Base-by-base conservation (phyloP, 495 filamentous ascomycete species). In the Penicillium bialowiezense region DNA sequence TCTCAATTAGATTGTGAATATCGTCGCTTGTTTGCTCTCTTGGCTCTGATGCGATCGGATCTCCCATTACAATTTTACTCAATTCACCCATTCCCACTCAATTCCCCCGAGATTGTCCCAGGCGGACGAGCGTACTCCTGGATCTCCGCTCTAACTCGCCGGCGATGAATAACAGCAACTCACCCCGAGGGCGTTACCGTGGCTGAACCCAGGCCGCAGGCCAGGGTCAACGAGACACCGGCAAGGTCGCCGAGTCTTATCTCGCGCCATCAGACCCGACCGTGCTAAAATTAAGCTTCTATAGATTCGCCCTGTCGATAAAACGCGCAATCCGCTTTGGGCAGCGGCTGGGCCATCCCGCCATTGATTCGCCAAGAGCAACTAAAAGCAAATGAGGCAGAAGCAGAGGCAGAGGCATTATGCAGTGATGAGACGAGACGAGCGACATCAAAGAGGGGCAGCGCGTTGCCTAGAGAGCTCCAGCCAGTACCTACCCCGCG, bases 131-230 rank as follows among this genome's bases (percentile, higher is more conserved):
- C 23, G 36, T 39, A 24, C 35, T 48, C 45, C 45, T 31, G 3
- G 33, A 13, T 21, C 7, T 24, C 17, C 23, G 15, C 24, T 13
- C n/a, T 20, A n/a, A 21, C 20, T 45, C 5, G 29, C 29, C 21
- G 18, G 19, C 34, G 35, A 33, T 41, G 47, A 26, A 35, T 40
- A 44, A 35, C 18, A 51, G 58, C 17, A 40, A 54, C 50, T 59
- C 47, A 48, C 47, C 52, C 44, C 55, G 44, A 44, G 40, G 52
- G 52, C 45, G 45, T 48, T 54, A 39, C 36, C 31, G 54, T 61
- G 58, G 58, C 60, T 61, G 58, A 63, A 63, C 54, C 47, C 55
- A 46, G 48, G 33, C 18, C 15, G 20, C 55, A 46, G 48, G 33
- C 18, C 15, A 20, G 41, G 26, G 45, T 44, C 35, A 52, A 51